These are phyloP conservation scores for Chrysochromulina tobinii DNA, from an alignment of 78 protist species.

Conservation along the genomic window DNA sequence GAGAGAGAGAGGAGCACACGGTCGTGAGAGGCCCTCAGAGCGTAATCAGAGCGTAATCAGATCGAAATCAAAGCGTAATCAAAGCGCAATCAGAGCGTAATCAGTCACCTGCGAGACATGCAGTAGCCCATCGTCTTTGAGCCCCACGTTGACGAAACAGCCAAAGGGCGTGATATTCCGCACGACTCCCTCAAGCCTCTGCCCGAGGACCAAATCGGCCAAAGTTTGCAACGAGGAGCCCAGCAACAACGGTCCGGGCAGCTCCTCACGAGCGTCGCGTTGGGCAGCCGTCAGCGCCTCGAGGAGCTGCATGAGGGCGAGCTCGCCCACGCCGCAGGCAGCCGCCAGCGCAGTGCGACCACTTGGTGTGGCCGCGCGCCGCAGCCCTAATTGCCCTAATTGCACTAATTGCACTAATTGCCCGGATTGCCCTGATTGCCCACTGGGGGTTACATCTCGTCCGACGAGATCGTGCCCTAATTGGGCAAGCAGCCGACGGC, in stretches of 20 bases:
- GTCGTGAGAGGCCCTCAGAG: too few species aligned
- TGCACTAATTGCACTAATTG: not conserved
- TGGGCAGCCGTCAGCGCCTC: not conserved
- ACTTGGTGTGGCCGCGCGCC: not conserved
- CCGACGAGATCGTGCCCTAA: not conserved
- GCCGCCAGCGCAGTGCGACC: not conserved
- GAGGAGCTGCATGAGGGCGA: not conserved
- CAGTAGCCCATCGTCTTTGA: not conserved
- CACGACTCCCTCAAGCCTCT: not conserved
- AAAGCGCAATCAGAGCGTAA: too few species aligned
- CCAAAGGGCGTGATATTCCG: slow-evolving; percentile 3
- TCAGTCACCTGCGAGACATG: not conserved
- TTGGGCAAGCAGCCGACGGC: not conserved
- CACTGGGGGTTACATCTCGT: not conserved
- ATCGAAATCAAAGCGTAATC: too few species aligned
- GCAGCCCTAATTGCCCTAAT: not conserved
- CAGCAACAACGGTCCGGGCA: not conserved
- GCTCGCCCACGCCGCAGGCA: not conserved
- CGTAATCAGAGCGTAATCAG: too few species aligned
- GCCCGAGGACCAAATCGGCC: not conserved
- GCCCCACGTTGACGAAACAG: not conserved
- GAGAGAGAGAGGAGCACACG: too few species aligned
- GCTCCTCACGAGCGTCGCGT: not conserved
- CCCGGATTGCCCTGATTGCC: too few species aligned
- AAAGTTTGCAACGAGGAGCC: not conserved